Evolutionary conservation across 306 rosid species (phyloP), one percentile per base, ranked within the genome.

Genomic region (Sindora glabra): DNA sequence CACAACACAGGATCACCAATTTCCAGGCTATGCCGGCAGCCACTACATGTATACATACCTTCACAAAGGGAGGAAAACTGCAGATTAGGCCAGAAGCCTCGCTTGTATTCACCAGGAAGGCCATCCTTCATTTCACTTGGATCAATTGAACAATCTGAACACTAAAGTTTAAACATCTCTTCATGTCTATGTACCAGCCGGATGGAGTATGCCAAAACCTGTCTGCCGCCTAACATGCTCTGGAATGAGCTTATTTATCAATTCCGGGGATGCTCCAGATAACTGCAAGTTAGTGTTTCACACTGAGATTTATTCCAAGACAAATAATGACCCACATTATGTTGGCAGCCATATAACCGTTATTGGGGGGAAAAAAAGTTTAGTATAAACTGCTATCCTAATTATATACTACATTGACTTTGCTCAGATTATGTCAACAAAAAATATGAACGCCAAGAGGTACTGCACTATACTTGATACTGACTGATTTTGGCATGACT

Each of bases 231-330:
- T 79, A 13, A 80, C 56, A 23, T 91, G 90, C 76, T 88, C 98
- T 9, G 98, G 98, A 73, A 85, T 81, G 51, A 91, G 92, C 80
- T 78, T 81, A 47, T 67, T 70, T 69, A 91, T 80, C 78, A 88
- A 70, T 47, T 91, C 98, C 0, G 86, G 81, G 33, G 88, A 73
- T 14, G 77, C 92, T 72, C 86, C 96, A n/a, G 68, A 67, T 50
- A 88, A 56, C 98, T 91, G 86, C 69, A 77, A 36, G 37, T 23
- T 59, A 59, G 45, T 41, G 23, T 63, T 67, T 54, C 58, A 54
- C 23, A 4, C 58, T 13, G 34, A 40, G 27, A 25, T 14, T 69
- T n/a, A 41, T 32, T 29, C 22, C 10, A 27, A 49, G 33, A 16
- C 15, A 40, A 25, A 44, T 1, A 32, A 58, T 17, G 12, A 8